Evolutionary conservation across 306 rosid genomes (phyloP).

Genomic region (Prunus mira): DNA sequence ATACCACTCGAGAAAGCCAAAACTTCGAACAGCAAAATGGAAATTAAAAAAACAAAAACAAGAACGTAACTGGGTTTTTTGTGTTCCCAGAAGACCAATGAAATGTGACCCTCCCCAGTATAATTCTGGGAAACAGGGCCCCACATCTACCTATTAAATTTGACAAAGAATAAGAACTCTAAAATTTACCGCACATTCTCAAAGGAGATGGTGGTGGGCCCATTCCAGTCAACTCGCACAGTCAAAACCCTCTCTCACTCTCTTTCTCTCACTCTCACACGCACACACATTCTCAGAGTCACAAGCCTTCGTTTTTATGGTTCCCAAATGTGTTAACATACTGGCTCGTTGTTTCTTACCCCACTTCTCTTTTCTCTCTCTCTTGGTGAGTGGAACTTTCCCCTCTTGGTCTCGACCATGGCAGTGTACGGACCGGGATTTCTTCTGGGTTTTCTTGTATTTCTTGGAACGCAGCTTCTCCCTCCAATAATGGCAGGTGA

Average conservation of each 20-base stretch:
- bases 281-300: neutral
- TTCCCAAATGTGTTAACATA: neutral
- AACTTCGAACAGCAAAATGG: neutral
- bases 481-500: slow-evolving; percentile 70
- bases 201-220: neutral
- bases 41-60: neutral
- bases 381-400: slow-evolving; percentile 8
- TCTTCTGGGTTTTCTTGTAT: slow-evolving; percentile 47
- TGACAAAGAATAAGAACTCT: neutral
- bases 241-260: slow-evolving; percentile 7
- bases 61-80: neutral
- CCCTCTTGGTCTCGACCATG: slow-evolving; percentile 43
- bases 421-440: slow-evolving; percentile 23
- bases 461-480: slow-evolving; percentile 62
- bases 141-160: neutral
- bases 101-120: neutral
- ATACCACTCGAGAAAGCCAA: neutral
- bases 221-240: neutral
- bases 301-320: neutral
- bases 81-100: neutral
- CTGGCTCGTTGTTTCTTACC: neutral
- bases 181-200: neutral
- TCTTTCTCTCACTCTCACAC: neutral
- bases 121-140: neutral
- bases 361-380: neutral